phyloP scores from a whole-genome alignment of 768 basidiomycete genomes.

The Psilocybe sp. region DNA sequence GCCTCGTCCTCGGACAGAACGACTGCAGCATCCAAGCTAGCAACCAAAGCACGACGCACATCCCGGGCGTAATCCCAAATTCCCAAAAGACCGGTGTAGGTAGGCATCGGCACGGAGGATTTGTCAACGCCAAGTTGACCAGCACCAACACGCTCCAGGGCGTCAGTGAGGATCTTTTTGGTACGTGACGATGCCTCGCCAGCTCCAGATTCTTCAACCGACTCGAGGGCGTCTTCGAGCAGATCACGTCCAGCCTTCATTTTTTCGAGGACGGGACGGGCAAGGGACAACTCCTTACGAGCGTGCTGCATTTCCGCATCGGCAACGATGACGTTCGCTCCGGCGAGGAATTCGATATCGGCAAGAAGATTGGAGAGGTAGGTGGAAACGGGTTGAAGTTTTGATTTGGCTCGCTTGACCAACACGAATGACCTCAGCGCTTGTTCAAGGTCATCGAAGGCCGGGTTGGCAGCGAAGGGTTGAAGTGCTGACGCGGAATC shows the following conservation, averaged over 20 bases:
- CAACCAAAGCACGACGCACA: slow-evolving; percentile 73
- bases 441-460: slow-evolving; percentile 88
- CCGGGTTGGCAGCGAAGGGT: slow-evolving; percentile 58
- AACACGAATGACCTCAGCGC: slow-evolving; percentile 93
- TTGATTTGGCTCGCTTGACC: slow-evolving; percentile 93
- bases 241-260: slow-evolving; percentile 73
- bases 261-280: slow-evolving; percentile 83
- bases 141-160: slow-evolving; percentile 72
- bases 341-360: slow-evolving; percentile 85
- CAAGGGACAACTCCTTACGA: slow-evolving; percentile 59
- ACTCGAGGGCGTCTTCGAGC: slow-evolving; percentile 77
- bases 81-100: slow-evolving; percentile 79
- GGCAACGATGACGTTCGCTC: slow-evolving; percentile 86
- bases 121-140: slow-evolving; percentile 67
- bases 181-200: slow-evolving; percentile 51
- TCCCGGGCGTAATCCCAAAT: slow-evolving; percentile 86
- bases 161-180: slow-evolving; percentile 61
- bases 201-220: slow-evolving; percentile 73
- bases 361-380: slow-evolving; percentile 88
- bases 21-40: slow-evolving; percentile 78
- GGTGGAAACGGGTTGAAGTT: slow-evolving; percentile 89
- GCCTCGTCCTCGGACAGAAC: slow-evolving; percentile 82
- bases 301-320: slow-evolving; percentile 73
- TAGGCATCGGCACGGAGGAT: slow-evolving; percentile 53
- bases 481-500: slow-evolving; percentile 80